Percentiles rank a stretch among this genome's conserved stretches.
Evolutionary conservation across 164 flowering plant genomes (phyloP).

Genomic region (Echeveria elegans): DNA sequence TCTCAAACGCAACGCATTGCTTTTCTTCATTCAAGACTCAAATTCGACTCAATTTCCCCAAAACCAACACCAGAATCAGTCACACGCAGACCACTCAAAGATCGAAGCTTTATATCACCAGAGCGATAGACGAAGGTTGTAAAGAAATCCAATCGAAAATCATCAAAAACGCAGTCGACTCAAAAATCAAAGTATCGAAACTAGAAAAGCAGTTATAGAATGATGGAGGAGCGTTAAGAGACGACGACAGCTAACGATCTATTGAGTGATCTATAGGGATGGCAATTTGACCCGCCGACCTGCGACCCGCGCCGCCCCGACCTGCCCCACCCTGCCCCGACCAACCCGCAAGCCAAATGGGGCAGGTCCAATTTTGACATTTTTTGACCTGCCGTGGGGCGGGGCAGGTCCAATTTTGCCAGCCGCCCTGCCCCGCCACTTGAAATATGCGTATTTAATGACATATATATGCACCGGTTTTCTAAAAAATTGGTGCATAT

Average conservation of each 20-base stretch:
- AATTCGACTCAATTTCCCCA: not conserved
- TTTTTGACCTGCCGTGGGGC: no score
- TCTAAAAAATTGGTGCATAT: no score
- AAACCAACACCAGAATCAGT: not conserved
- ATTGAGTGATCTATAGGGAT: conserved; percentile 46
- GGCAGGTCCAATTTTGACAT: no score
- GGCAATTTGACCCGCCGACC: no score
- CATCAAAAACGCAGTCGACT: not conserved
- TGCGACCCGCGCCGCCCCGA: no score
- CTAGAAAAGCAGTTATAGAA: conserved; percentile 40
- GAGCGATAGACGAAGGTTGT: conserved; percentile 19
- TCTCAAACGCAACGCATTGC: not conserved
- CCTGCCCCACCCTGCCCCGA: no score
- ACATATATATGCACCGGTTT: no score
- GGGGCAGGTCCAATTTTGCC: no score
- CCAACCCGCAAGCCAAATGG: no score
- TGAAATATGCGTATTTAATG: no score
- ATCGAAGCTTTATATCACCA: conserved; percentile 4
- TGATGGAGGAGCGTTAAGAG: conserved; percentile 31
- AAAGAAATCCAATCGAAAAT: conserved; percentile 12
- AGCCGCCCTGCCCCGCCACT: no score
- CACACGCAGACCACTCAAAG: not conserved
- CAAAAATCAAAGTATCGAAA: conserved; percentile 15
- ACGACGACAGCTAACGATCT: conserved; percentile 15
- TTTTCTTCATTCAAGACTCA: not conserved